Base-by-base conservation (phyloP, 163 green algal genomes). In the Scenedesmus sp. region DNA sequence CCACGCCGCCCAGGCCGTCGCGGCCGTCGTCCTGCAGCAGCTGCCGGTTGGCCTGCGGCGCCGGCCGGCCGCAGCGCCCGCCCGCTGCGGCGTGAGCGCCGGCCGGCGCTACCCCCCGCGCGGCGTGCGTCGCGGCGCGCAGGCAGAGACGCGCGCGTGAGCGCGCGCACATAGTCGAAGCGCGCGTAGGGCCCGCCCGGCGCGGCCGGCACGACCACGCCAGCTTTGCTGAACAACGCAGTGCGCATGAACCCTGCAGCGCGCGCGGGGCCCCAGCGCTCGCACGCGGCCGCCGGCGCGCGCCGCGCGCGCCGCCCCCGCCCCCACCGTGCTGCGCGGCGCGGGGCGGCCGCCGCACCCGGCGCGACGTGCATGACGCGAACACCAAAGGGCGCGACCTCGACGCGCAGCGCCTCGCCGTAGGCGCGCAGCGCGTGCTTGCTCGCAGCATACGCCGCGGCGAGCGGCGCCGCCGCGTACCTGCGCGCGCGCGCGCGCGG, bases 341-440 rank as follows among this genome's bases (percentile, higher is more conserved):
- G n/a, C n/a, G 54, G 15, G 24, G 36, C n/a, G 34, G 24, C 24
- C 14, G 31, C 17, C 62, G 14, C 18, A 74, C 87, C 87, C 2
- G 83, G 87, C 7, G 75, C 75, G 36, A 89, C 60, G 42, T 89
- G 75, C 75, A 89, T 75, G 18, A 91, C 85, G 45, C 78, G 39
- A 1, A 81, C 36, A 18, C 72, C 72, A 57, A 90, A 87, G 2
- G 85, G 87, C 22, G 39, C 56, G 42, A 91, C 56, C 82, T 91
- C 87, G 36, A 91, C 62, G 0, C 84, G 44, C 26, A 91, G 56
- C 0, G 69, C 26, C 51, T 90, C 83, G 9, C 76, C 84, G 47
- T 89, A 48, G 1, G 47, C 66, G 48, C 87, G 79, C 31, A 91
- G 60, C 20, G 87, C 87, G 7, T 78, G 73, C 77, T 91, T 91